Evolutionary conservation across 345 rosid species (phyloP).

Genomic region (Sisymbrium altissimum): DNA sequence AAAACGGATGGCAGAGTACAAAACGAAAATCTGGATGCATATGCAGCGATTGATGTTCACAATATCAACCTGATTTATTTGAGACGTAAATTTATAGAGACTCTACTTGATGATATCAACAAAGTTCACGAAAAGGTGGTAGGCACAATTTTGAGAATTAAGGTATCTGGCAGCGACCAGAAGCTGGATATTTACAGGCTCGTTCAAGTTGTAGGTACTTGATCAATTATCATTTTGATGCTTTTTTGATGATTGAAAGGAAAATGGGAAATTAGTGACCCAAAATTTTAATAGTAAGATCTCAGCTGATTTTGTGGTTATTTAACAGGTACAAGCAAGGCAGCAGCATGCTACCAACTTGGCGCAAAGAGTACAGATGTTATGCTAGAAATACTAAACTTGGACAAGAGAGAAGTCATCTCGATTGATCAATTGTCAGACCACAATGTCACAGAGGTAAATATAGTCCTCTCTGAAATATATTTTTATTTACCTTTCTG

Average conservation of each 20-base stretch:
- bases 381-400: slow-evolving; percentile 69
- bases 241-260: slow-evolving; percentile 1
- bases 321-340: slow-evolving; percentile 61
- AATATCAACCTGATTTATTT: slow-evolving; percentile 72
- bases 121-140: slow-evolving; percentile 68
- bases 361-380: slow-evolving; percentile 55
- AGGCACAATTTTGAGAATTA: slow-evolving; percentile 86
- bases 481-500: not conserved
- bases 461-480: slow-evolving; percentile 14
- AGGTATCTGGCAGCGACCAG: slow-evolving; percentile 58
- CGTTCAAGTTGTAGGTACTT: slow-evolving; percentile 82
- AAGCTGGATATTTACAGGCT: slow-evolving; percentile 77
- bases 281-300: slow-evolving; percentile 2
- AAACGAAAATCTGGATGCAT: slow-evolving; percentile 45
- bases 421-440: slow-evolving; percentile 72
- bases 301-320: slow-evolving; percentile 22
- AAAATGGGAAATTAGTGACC: not conserved
- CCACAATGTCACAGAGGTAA: slow-evolving; percentile 89
- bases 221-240: slow-evolving; percentile 23
- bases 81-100: slow-evolving; percentile 65
- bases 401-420: slow-evolving; percentile 69
- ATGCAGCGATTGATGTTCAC: slow-evolving; percentile 84
- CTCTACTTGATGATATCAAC: slow-evolving; percentile 58
- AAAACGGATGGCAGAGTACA: slow-evolving; percentile 49
- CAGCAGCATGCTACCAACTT: slow-evolving; percentile 55